Evolutionary conservation across 495 filamentous ascomycete genomes (phyloP).

Genomic region (Corynascus novoguineensis): DNA sequence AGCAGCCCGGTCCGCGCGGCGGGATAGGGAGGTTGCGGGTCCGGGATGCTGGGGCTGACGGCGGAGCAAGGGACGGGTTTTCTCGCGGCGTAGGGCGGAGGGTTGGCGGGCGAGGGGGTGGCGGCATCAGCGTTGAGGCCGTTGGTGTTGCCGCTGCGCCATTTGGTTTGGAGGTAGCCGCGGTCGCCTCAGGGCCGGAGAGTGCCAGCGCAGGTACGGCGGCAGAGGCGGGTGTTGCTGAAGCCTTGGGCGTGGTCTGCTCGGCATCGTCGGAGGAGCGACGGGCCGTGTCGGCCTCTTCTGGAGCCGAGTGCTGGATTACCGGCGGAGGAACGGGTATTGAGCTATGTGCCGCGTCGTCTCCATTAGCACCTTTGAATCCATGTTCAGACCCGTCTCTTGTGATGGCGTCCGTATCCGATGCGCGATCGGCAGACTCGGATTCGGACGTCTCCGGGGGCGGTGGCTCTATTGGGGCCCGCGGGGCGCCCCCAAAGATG

Average conservation of each 20-base stretch:
- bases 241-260: conserved; percentile 42
- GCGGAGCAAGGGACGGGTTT: conserved; percentile 16
- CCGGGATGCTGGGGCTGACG: conserved; percentile 37
- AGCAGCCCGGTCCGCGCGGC: conserved; percentile 33
- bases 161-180: neutral
- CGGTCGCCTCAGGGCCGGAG: conserved; percentile 28
- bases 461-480: conserved; percentile 17
- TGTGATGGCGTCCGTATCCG: conserved; percentile 10
- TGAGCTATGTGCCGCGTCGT: conserved; percentile 4
- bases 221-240: conserved; percentile 4
- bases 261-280: conserved; percentile 14
- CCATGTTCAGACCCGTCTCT: neutral
- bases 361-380: neutral
- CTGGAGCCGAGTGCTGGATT: conserved; percentile 2
- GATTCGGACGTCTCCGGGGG: neutral
- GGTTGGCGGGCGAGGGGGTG: conserved; percentile 29
- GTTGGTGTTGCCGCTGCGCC: conserved; percentile 26
- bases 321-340: conserved; percentile 21
- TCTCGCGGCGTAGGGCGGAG: conserved; percentile 16
- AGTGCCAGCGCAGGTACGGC: conserved; percentile 40
- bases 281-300: conserved; percentile 4
- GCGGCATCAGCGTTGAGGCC: conserved; percentile 27
- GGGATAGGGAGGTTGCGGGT: conserved; percentile 29
- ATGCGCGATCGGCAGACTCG: conserved; percentile 5
- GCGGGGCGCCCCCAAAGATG: conserved; percentile 30